Conservation (phyloP, 768 basidiomycete genomes). For the Pisolithus albus region DNA sequence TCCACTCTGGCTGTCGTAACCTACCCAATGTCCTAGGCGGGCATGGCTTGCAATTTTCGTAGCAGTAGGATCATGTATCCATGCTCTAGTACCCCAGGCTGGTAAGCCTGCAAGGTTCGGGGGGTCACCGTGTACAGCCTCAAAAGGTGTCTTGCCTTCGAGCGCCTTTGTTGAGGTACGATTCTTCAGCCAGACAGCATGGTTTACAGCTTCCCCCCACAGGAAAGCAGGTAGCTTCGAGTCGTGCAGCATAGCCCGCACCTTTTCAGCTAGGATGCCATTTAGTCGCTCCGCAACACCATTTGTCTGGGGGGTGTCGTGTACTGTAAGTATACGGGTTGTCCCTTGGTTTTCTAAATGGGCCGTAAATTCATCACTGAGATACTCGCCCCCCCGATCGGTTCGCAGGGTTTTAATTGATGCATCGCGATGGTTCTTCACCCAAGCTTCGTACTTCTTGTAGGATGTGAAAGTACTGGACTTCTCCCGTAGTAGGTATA, state of each 20-base stretch:
- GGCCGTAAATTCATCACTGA: not conserved
- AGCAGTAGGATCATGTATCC: slow-evolving; percentile 14
- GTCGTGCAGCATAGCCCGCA: slow-evolving; percentile 19
- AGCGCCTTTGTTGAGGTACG: slow-evolving; percentile 5
- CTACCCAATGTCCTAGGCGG: slow-evolving; percentile 28
- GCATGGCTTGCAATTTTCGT: slow-evolving; percentile 23
- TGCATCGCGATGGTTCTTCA: not conserved
- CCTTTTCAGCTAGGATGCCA: slow-evolving; percentile 19
- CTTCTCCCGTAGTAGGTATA: not conserved
- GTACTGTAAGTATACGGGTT: slow-evolving; percentile 3
- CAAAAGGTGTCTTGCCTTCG: slow-evolving; percentile 5
- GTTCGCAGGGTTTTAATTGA: not conserved
- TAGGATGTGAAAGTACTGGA: not conserved
- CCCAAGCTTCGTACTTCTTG: not conserved
- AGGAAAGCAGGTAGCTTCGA: slow-evolving; percentile 12
- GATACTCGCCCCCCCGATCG: not conserved
- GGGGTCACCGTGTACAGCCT: slow-evolving; percentile 14
- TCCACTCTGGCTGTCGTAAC: slow-evolving; percentile 29
- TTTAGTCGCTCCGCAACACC: slow-evolving; percentile 25
- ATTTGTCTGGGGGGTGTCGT: slow-evolving; percentile 21
- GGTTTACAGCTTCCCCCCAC: slow-evolving; percentile 15
- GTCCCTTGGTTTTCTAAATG: not conserved
- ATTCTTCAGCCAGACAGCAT: slow-evolving; percentile 5
- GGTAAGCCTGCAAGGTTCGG: slow-evolving; percentile 17
- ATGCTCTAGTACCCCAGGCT: slow-evolving; percentile 18